A percentile compares a stretch with the other conserved stretches of the same genome.
These are phyloP conservation scores for Dioscorea zingiberensis DNA, from an alignment of 106 monocot species.

Conservation along the genomic window DNA sequence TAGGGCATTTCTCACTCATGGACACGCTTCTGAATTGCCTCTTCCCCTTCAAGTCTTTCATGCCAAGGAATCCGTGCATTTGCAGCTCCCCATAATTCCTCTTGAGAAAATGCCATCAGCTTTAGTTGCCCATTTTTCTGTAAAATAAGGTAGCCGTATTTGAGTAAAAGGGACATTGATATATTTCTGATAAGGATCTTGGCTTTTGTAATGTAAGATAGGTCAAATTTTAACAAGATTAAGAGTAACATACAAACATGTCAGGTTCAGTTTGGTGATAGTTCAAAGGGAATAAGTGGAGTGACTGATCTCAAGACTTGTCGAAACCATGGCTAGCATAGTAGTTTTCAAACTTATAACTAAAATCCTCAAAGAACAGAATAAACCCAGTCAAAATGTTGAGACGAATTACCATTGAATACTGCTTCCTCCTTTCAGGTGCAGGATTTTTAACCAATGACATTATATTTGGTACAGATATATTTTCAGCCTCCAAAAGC, in stretches of 20 bases:
- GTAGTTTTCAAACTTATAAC: too few species aligned
- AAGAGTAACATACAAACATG: too few species aligned
- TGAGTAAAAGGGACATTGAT: neutral
- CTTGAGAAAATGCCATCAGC: conserved; percentile 78
- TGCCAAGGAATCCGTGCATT: conserved; percentile 95
- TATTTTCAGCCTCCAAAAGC: conserved; percentile 33
- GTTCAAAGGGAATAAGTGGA: too few species aligned
- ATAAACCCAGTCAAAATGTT: neutral
- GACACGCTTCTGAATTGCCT: conserved; percentile 94
- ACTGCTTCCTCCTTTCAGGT: conserved; percentile 19
- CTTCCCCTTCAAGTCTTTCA: conserved; percentile 87
- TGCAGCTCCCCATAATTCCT: conserved; percentile 73
- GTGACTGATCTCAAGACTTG: too few species aligned
- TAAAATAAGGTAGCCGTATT: neutral
- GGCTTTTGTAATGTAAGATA: too few species aligned
- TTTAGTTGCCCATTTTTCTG: conserved; percentile 72
- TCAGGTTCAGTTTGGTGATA: too few species aligned
- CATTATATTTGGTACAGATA: conserved; percentile 33
- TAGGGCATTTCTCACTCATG: conserved; percentile 63
- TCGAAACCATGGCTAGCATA: too few species aligned
- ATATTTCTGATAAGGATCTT: too few species aligned
- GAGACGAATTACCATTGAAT: conserved; percentile 20
- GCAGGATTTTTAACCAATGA: conserved; percentile 40
- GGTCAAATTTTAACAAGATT: too few species aligned
- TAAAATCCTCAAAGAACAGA: too few species aligned